Evolutionary conservation across 2,329 filamentous ascomycete genomes (phyloP).

Genomic region (Tolypocladium amazonense): DNA sequence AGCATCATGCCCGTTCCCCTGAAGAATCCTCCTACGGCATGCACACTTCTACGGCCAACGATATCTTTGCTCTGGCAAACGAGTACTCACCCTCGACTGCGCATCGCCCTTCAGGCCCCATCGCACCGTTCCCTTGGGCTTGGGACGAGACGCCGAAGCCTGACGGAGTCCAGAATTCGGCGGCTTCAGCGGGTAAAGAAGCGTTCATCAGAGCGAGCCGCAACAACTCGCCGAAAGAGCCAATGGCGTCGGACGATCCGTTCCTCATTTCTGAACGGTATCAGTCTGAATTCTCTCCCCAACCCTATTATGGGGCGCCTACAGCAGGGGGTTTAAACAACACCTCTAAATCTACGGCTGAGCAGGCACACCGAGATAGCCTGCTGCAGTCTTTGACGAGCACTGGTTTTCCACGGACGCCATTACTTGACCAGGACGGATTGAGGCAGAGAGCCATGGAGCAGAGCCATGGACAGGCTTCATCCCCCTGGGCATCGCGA

Average conservation of each 20-base stretch:
- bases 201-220: slow-evolving; percentile 17
- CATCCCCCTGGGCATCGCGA: slow-evolving; percentile 10
- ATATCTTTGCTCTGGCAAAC: slow-evolving; percentile 33
- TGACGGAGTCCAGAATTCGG: slow-evolving; percentile 10
- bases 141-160: slow-evolving; percentile 32
- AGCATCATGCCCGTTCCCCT: slow-evolving; percentile 18
- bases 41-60: slow-evolving; percentile 39
- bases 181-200: slow-evolving; percentile 10
- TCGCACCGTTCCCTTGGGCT: slow-evolving; percentile 36
- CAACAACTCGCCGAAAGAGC: slow-evolving; percentile 10
- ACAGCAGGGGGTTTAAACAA: slow-evolving; percentile 2
- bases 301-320: not conserved
- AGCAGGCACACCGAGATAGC: slow-evolving; percentile 21
- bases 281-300: slow-evolving; percentile 1
- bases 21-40: slow-evolving; percentile 43
- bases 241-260: slow-evolving; percentile 17
- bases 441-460: slow-evolving; percentile 10
- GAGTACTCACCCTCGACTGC: slow-evolving; percentile 18
- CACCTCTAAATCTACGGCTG: slow-evolving; percentile 5
- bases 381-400: slow-evolving; percentile 23
- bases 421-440: slow-evolving; percentile 19
- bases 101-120: slow-evolving; percentile 18
- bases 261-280: slow-evolving; percentile 17
- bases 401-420: slow-evolving; percentile 15
- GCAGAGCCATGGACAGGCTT: slow-evolving; percentile 8